Evolutionary conservation across 2,329 filamentous ascomycete genomes (phyloP).

Genomic region (Diaporthe caulivora): DNA sequence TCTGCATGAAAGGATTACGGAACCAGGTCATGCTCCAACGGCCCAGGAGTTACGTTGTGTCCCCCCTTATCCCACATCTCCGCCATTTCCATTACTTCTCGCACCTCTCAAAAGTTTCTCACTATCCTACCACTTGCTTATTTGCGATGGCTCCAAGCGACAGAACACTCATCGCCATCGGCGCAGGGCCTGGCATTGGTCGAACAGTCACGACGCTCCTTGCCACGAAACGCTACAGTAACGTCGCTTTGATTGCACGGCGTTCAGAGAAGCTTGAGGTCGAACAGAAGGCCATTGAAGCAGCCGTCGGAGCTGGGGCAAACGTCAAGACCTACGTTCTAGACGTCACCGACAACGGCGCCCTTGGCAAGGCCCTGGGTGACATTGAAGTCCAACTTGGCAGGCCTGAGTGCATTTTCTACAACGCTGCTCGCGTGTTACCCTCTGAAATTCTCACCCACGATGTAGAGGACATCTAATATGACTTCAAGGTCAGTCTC

Average conservation of each 20-base stretch:
- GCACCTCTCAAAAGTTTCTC: too few species aligned
- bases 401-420: conserved; percentile 62
- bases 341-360: conserved; percentile 56
- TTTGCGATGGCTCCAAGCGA: neutral
- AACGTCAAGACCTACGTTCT: conserved; percentile 57
- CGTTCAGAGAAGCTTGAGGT: conserved; percentile 54
- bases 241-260: conserved; percentile 62
- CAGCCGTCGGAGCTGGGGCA: conserved; percentile 45
- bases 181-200: conserved; percentile 63
- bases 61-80: too few species aligned
- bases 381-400: conserved; percentile 56
- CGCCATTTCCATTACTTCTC: too few species aligned
- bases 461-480: conserved; percentile 57
- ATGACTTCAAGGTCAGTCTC: conserved; percentile 60
- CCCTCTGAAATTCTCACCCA: conserved; percentile 56
- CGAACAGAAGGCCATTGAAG: conserved; percentile 55
- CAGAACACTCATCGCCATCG: conserved; percentile 54
- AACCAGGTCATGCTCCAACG: too few species aligned
- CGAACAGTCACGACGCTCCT: conserved; percentile 55
- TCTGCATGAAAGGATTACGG: too few species aligned
- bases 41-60: too few species aligned
- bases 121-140: neutral
- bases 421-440: conserved; percentile 64
- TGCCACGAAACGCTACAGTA: conserved; percentile 56
- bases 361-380: conserved; percentile 53